phyloP scores from a whole-genome alignment of 1,284 basidiomycete genomes.

The Pholiota adiposa region DNA sequence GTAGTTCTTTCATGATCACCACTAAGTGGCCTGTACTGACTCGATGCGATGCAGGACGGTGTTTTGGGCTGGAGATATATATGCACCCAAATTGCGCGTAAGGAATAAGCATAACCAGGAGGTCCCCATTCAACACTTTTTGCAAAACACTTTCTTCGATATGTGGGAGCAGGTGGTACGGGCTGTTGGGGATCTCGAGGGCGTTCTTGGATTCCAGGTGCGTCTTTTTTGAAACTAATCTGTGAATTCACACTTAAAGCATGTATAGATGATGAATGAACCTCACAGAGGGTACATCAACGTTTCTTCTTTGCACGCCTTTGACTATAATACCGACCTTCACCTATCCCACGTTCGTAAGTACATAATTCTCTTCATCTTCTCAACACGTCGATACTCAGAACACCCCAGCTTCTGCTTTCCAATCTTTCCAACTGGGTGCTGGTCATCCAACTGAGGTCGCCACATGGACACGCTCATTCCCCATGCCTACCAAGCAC shows the following conservation, averaged over 20 bases:
- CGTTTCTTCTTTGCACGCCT: conserved; percentile 81
- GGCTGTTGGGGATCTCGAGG: conserved; percentile 74
- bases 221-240: conserved; percentile 14
- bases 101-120: conserved; percentile 49
- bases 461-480: conserved; percentile 78
- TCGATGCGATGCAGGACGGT: conserved; percentile 56
- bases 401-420: conserved; percentile 63
- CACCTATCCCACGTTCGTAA: conserved; percentile 84
- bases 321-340: conserved; percentile 94
- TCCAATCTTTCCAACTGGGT: conserved; percentile 86
- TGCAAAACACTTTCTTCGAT: conserved; percentile 84
- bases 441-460: conserved; percentile 78
- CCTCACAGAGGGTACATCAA: conserved; percentile 94
- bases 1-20: not conserved
- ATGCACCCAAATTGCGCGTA: conserved; percentile 75
- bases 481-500: conserved; percentile 80
- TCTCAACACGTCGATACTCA: not conserved
- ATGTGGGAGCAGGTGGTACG: conserved; percentile 77
- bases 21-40: conserved; percentile 12
- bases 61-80: conserved; percentile 90
- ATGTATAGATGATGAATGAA: conserved; percentile 86
- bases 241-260: not conserved
- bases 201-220: conserved; percentile 91
- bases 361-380: conserved; percentile 31
- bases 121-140: conserved; percentile 78